These are phyloP conservation scores for Coemansia nantahalensis DNA, from an alignment of 192 early-diverging fungal genomes.

Conservation along the genomic window DNA sequence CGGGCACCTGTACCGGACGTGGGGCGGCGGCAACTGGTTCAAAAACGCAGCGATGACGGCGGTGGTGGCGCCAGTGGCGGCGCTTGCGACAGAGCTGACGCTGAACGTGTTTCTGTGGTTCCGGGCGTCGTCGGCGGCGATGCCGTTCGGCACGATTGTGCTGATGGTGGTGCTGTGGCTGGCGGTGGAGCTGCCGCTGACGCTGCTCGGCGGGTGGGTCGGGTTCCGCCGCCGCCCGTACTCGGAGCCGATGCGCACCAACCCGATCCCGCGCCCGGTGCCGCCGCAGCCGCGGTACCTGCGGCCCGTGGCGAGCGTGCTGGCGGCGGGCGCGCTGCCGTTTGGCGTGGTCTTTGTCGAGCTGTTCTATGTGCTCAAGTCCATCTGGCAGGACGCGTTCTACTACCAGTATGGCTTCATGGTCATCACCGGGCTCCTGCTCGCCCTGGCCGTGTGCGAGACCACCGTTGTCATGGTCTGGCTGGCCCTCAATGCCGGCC, in stretches of 20 bases:
- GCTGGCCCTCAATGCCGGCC: constrained; percentile 62
- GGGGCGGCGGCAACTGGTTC: constrained; percentile 67
- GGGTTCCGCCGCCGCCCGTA: constrained; percentile 74
- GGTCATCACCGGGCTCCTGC: constrained; percentile 58
- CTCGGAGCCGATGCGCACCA: constrained; percentile 85
- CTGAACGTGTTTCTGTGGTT: constrained; percentile 89
- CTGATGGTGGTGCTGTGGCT: constrained; percentile 80
- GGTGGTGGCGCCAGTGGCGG: constrained; percentile 54
- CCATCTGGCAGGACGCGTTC: constrained; percentile 66
- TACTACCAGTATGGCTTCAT: constrained; percentile 66
- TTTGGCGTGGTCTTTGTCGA: constrained; percentile 74
- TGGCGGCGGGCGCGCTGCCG: constrained; percentile 68
- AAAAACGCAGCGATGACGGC: constrained; percentile 67
- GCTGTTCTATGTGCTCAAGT: constrained; percentile 68
- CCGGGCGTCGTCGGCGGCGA: constrained; percentile 81
- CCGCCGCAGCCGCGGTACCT: constrained; percentile 80
- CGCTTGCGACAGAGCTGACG: constrained; percentile 65
- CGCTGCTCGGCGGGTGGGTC: constrained; percentile 82
- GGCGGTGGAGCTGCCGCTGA: constrained; percentile 73
- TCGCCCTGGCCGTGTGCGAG: constrained; percentile 61
- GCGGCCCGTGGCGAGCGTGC: constrained; percentile 53
- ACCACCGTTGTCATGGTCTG: constrained; percentile 68
- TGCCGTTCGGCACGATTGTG: constrained; percentile 86
- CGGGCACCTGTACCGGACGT: constrained; percentile 67
- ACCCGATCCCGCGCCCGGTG: constrained; percentile 89